phyloP scores from a whole-genome alignment of 371 early-diverging fungal species.

The Smittium mucronatum region DNA sequence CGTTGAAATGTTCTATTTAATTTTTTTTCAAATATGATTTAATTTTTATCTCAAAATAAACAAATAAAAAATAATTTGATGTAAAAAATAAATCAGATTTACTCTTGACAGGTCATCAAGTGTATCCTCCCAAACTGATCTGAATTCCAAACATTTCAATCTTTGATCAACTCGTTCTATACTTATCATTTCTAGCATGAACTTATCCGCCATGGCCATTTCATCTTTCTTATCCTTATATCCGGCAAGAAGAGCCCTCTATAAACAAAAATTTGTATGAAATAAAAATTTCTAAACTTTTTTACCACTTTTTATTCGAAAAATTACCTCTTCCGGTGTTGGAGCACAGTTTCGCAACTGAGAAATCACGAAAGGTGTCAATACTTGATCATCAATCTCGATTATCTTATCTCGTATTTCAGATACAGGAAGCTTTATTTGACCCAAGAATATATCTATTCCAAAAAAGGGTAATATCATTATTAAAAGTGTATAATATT shows the following conservation, averaged over 20 bases:
- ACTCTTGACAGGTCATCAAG: slow-evolving; percentile 40
- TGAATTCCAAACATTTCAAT: slow-evolving; percentile 56
- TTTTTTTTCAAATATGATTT: too few relatives aligned
- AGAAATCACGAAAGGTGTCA: slow-evolving; percentile 49
- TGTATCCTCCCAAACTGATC: slow-evolving; percentile 55
- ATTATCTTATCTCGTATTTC: slow-evolving; percentile 47
- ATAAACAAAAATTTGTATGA: not conserved
- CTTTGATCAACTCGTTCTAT: slow-evolving; percentile 68
- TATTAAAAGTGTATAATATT: too few relatives aligned
- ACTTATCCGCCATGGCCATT: slow-evolving; percentile 66
- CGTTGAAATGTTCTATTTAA: slow-evolving; percentile 34
- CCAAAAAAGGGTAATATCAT: too few relatives aligned
- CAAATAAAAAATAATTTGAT: too few relatives aligned
- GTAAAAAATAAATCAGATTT: too few relatives aligned
- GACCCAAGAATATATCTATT: slow-evolving; percentile 58
- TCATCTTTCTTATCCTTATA: slow-evolving; percentile 51
- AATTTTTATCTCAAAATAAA: too few relatives aligned
- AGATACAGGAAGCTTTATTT: slow-evolving; percentile 45
- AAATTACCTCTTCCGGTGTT: slow-evolving; percentile 41
- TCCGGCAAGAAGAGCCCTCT: slow-evolving; percentile 44
- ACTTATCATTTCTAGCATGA: slow-evolving; percentile 74
- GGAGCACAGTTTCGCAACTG: slow-evolving; percentile 54
- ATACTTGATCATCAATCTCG: slow-evolving; percentile 44
- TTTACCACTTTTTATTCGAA: too few relatives aligned
- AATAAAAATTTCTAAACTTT: too few relatives aligned